phyloP scores from a whole-genome alignment of 129 eudicot species.

The Scalesia atractyloides region DNA sequence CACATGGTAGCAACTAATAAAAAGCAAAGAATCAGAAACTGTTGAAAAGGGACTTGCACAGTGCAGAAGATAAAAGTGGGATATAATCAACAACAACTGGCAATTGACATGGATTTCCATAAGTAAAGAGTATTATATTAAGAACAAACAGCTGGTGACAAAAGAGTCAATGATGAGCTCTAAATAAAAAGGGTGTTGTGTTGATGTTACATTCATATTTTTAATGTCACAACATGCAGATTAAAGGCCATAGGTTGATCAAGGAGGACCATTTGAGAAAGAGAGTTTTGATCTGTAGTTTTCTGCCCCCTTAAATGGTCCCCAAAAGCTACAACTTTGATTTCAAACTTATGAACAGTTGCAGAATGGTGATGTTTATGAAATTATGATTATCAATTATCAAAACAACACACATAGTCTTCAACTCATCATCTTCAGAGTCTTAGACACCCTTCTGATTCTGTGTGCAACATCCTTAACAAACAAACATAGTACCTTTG shows the following conservation, averaged over 20 bases:
- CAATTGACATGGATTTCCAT: constrained; percentile 37
- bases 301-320: constrained; percentile 26
- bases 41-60: constrained; percentile 25
- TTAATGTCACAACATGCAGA: constrained; percentile 13
- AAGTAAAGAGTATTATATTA: constrained; percentile 3
- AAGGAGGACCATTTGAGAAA: constrained; percentile 28
- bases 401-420: background rate
- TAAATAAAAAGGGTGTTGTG: constrained; percentile 11
- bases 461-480: background rate
- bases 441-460: background rate
- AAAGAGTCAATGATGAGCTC: constrained; percentile 32
- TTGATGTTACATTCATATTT: background rate
- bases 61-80: constrained; percentile 3
- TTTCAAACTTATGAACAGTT: constrained; percentile 17
- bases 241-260: background rate
- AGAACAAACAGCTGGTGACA: constrained; percentile 6
- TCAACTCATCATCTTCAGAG: constrained; percentile 16
- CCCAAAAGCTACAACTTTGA: constrained; percentile 13
- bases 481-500: background rate
- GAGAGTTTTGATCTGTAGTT: constrained; percentile 31
- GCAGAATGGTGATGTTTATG: constrained; percentile 32
- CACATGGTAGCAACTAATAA: constrained; percentile 22
- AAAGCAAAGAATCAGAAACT: constrained; percentile 18
- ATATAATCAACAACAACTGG: background rate
- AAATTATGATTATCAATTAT: constrained; percentile 10